These are phyloP conservation scores for Colletotrichum sp. DNA, from an alignment of 2,329 filamentous ascomycete genomes.

Conservation along the genomic window DNA sequence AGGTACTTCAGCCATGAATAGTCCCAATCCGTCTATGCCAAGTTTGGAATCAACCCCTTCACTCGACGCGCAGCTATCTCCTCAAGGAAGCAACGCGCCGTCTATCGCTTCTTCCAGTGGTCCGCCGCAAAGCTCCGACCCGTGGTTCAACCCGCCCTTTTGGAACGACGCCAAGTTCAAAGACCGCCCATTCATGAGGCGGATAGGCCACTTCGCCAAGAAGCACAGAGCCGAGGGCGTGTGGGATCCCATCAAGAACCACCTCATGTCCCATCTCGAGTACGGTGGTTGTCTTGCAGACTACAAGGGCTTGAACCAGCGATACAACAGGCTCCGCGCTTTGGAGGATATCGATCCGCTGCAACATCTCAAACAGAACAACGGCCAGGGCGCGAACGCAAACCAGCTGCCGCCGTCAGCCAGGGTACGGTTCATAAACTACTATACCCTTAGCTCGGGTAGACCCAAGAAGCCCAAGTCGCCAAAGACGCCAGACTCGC, in stretches of 20 bases:
- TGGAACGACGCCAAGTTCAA: conserved; percentile 74
- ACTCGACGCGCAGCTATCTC: conserved; percentile 22
- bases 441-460: conserved; percentile 87
- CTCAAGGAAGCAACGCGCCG: neutral
- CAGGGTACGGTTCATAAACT: conserved; percentile 83
- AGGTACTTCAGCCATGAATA: conserved; percentile 21
- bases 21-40: conserved; percentile 28
- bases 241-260: conserved; percentile 71
- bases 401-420: conserved; percentile 37
- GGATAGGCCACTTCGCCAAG: conserved; percentile 76
- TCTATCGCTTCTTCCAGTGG: conserved; percentile 15
- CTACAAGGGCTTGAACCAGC: conserved; percentile 68
- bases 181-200: conserved; percentile 72
- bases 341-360: conserved; percentile 74
- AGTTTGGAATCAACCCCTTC: conserved; percentile 27
- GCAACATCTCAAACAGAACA: conserved; percentile 25
- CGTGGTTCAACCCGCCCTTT: conserved; percentile 78
- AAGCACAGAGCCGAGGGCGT: conserved; percentile 79
- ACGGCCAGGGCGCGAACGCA: conserved; percentile 23
- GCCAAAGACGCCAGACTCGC: conserved; percentile 17
- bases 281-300: conserved; percentile 85
- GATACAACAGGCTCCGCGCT: conserved; percentile 73
- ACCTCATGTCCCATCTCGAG: conserved; percentile 81
- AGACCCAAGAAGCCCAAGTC: conserved; percentile 59
- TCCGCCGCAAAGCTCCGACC: conserved; percentile 43